These are phyloP conservation scores for Monosiga brevicollis DNA, from an alignment of 78 protist species.

Conservation along the genomic window DNA sequence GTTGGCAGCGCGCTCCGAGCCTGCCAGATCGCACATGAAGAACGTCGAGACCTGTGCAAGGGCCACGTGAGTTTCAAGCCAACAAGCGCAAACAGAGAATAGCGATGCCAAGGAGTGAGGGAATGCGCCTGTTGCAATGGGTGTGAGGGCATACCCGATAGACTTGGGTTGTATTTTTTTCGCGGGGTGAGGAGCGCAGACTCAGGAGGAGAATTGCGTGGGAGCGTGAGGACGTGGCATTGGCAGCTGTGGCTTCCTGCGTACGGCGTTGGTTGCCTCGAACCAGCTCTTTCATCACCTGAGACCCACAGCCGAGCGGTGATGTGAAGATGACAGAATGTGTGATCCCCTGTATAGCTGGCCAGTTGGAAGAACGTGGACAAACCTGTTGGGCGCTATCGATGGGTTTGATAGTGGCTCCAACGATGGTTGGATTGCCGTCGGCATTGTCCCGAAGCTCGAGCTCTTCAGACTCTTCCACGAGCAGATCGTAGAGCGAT, in stretches of 20 bases:
- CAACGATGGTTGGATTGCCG: slow-evolving; percentile 3
- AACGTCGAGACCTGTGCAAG: too few species aligned
- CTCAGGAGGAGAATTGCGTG: slow-evolving; percentile 84
- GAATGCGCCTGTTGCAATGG: too few species aligned
- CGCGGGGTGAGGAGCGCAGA: slow-evolving; percentile 17
- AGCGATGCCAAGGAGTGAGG: too few species aligned
- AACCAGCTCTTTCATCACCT: slow-evolving; percentile 16
- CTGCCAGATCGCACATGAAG: slow-evolving; percentile 74
- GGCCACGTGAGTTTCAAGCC: too few species aligned
- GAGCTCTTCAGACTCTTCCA: neutral
- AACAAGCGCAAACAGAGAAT: too few species aligned
- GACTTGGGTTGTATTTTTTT: slow-evolving; percentile 25
- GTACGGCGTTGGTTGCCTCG: slow-evolving; percentile 67
- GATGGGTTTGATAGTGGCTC: slow-evolving; percentile 9
- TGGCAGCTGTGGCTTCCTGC: slow-evolving; percentile 68
- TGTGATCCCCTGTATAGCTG: neutral
- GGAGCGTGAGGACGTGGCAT: slow-evolving; percentile 73
- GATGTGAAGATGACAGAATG: neutral
- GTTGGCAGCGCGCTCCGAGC: slow-evolving; percentile 74
- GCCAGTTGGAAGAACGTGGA: neutral
- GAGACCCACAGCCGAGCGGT: neutral
- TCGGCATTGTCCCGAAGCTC: slow-evolving; percentile 62
- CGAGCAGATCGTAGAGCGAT: slow-evolving; percentile 29
- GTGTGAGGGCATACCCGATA: slow-evolving; percentile 22
- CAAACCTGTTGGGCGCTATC: neutral